Base-by-base conservation (phyloP, 345 rosid genomes). In the Conringia planisiliqua region DNA sequence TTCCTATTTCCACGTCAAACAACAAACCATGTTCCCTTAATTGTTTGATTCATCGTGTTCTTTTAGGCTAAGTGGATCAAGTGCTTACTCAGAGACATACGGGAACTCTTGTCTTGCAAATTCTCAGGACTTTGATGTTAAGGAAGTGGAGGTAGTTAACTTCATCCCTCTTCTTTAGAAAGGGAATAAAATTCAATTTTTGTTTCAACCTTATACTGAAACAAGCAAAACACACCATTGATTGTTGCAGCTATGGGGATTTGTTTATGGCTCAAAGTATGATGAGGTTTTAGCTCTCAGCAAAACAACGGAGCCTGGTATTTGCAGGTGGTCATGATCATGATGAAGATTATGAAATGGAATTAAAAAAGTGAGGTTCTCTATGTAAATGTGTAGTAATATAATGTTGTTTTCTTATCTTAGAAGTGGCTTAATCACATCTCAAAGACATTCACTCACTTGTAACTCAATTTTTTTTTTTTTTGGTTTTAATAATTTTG, bases 1-100 rank as follows among this genome's bases (percentile, higher is more conserved):
- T 52, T 26, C 20, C 0, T 32, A 17, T 12, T 32, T 26, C 33
- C 66, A 54, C 6, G 11, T 16, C 48, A 43, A 35, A 73, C 48
- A 55, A 24, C 35, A 32, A 55, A 17, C 11, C 6, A 30, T 52
- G 3, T 72, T 10, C 2, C 38, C 51, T 58, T 13, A 27, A 40
- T 13, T 46, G 12, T 17, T 11, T 24, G n/a, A 33, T 35, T 16
- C 52, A 4, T 39, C 7, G 2, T 79, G 8, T 62, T 63, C 3
- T 48, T 55, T 68, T 63, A 95, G 99, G 75, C 75, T 89, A 81
- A 85, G 68, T 10, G 99, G 99, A 70, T 92, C 99, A 55, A 95
- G 99, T 80, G 84, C 99, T 0, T 87, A 84, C 66, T 95, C 97
- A 2, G 97, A 95, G 78, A 92, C 99, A 20, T 95, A 92, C 32